phyloP scores from a whole-genome alignment of 345 rosid species.

The Stellera chamaejasme region DNA sequence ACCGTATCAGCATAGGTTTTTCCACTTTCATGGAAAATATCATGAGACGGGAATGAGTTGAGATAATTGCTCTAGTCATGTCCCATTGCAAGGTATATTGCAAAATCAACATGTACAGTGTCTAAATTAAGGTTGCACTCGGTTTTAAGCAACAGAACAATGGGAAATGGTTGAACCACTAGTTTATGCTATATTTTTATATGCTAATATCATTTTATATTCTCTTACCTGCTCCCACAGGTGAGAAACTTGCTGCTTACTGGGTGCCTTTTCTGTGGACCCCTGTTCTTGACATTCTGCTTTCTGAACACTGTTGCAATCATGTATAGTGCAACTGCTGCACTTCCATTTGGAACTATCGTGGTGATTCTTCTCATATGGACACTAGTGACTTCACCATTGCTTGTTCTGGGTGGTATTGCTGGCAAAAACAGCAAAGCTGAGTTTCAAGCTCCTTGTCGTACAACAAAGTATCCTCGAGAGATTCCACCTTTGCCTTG shows the following conservation, averaged over 20 bases:
- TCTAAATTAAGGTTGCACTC: not conserved
- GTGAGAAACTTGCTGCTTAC: constrained; percentile 75
- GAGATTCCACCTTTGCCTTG: constrained; percentile 81
- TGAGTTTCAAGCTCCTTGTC: constrained; percentile 89
- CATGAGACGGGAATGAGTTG: no score
- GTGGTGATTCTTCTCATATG: constrained; percentile 81
- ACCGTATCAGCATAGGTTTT: no score
- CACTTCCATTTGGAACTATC: constrained; percentile 81
- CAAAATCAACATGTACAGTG: no score
- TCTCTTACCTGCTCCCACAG: constrained; percentile 23
- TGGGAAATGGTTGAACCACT: no score
- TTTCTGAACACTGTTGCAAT: constrained; percentile 89
- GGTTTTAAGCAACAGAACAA: no score
- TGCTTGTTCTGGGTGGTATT: constrained; percentile 87
- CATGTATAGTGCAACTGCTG: constrained; percentile 74
- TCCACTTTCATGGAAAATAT: no score
- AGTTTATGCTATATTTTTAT: not conserved
- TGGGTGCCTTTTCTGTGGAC: constrained; percentile 88
- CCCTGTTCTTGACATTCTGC: constrained; percentile 78
- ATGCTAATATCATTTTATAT: not conserved
- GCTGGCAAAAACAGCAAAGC: constrained; percentile 90
- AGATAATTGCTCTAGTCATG: no score
- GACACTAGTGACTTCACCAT: constrained; percentile 75
- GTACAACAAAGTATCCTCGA: constrained; percentile 79
- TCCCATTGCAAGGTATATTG: no score